A percentile compares a stretch with the other conserved stretches of the same genome.
phyloP scores from a whole-genome alignment of 768 basidiomycete species.

The Tulasnella calospora region DNA sequence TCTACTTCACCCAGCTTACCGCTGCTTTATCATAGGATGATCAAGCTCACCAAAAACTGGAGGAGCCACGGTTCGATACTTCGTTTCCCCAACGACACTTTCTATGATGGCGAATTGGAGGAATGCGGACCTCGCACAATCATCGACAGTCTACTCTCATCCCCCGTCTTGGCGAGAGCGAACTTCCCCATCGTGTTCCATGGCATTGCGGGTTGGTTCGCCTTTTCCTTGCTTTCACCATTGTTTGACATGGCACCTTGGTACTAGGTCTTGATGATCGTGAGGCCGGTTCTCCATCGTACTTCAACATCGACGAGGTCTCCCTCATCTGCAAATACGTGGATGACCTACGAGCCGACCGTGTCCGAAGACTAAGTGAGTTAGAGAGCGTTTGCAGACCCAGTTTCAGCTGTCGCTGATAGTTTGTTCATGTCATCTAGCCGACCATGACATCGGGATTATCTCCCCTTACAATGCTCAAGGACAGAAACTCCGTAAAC shows the following conservation, averaged over 20 bases:
- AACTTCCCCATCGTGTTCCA: constrained; percentile 63
- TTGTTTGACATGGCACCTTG: background rate
- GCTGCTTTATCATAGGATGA: constrained; percentile 50
- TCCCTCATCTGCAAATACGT: constrained; percentile 51
- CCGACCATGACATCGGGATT: constrained; percentile 48
- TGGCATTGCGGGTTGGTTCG: constrained; percentile 46
- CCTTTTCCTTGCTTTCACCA: background rate
- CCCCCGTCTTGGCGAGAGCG: constrained; percentile 42
- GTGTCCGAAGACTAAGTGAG: constrained; percentile 29
- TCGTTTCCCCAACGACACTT: constrained; percentile 54
- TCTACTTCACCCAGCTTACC: too few relatives aligned
- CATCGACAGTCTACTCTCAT: constrained; percentile 27
- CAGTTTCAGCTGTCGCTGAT: background rate
- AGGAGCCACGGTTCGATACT: constrained; percentile 59
- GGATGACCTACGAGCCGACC: constrained; percentile 37
- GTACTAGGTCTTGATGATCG: constrained; percentile 46
- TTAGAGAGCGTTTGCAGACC: background rate
- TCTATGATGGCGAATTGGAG: constrained; percentile 54
- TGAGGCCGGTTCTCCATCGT: constrained; percentile 62
- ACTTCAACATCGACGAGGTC: constrained; percentile 63
- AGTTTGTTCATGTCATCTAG: constrained; percentile 35
- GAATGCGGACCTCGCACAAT: constrained; percentile 41
- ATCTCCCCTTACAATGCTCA: constrained; percentile 64
- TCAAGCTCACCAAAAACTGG: constrained; percentile 62
- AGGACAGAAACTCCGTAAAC: constrained; percentile 45